These are phyloP conservation scores for Delitschia confertaspora DNA, from an alignment of 495 filamentous ascomycete species.

Conservation along the genomic window DNA sequence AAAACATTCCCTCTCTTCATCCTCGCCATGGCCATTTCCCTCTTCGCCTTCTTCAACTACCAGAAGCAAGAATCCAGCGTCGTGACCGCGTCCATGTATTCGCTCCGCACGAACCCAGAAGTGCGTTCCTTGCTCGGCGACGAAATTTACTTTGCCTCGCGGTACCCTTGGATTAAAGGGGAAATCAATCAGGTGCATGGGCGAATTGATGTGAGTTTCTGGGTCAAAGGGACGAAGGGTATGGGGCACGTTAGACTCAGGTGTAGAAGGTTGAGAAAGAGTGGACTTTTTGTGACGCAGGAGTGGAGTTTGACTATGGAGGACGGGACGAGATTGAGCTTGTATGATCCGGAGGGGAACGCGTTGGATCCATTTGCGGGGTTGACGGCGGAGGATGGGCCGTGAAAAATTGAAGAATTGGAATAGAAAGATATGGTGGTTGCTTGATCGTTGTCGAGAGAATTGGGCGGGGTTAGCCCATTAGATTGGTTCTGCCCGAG, in stretches of 20 bases:
- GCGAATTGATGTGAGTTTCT: conserved; percentile 75
- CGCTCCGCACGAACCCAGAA: conserved; percentile 66
- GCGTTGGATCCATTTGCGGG: conserved; percentile 22
- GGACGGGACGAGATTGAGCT: conserved; percentile 32
- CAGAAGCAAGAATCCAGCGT: conserved; percentile 80
- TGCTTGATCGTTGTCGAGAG: no score
- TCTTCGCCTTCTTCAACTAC: conserved; percentile 94
- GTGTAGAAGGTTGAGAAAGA: conserved; percentile 61
- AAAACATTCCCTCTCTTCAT: conserved; percentile 51
- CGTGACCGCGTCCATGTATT: conserved; percentile 78
- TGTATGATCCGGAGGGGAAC: conserved; percentile 27
- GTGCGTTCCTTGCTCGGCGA: conserved; percentile 75
- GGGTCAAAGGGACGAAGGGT: conserved; percentile 72
- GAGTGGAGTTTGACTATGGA: conserved; percentile 94
- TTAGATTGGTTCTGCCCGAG: no score
- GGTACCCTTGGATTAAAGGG: conserved; percentile 88
- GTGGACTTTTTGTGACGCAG: conserved; percentile 76
- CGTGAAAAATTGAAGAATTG: no score
- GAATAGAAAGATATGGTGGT: no score
- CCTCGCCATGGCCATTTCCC: conserved; percentile 51
- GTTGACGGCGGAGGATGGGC: conserved; percentile 13
- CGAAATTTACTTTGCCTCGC: conserved; percentile 81
- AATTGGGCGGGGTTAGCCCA: no score
- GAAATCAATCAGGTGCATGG: conserved; percentile 93
- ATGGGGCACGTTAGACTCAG: conserved; percentile 72